phyloP scores from a whole-genome alignment of 257 asterid species.

The Nemophila menziesii region DNA sequence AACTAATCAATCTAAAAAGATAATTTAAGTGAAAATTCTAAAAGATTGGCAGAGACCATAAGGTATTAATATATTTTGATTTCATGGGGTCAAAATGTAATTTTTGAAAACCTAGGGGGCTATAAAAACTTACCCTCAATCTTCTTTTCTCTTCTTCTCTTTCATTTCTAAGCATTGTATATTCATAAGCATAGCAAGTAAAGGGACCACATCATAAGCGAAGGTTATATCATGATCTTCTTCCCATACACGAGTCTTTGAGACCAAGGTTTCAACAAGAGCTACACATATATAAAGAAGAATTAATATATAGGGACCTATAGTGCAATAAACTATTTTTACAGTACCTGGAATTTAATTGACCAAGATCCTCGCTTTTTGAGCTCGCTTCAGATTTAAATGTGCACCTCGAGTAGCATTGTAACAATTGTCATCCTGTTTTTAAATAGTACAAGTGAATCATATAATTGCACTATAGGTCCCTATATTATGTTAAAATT shows the following conservation, averaged over 20 bases:
- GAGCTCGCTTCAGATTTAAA: slow-evolving; percentile 44
- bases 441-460: too few relatives aligned
- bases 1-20: too few relatives aligned
- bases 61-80: too few relatives aligned
- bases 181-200: slow-evolving; percentile 95
- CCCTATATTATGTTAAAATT: too few relatives aligned
- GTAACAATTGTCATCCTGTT: slow-evolving; percentile 43
- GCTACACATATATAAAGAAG: slow-evolving; percentile 31
- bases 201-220: slow-evolving; percentile 87
- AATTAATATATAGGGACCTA: too few relatives aligned
- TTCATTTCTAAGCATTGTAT: slow-evolving; percentile 87
- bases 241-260: slow-evolving; percentile 88
- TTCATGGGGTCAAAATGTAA: too few relatives aligned
- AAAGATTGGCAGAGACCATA: too few relatives aligned
- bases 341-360: slow-evolving; percentile 37
- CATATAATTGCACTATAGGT: too few relatives aligned
- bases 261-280: slow-evolving; percentile 73
- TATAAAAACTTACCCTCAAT: slow-evolving; percentile 54
- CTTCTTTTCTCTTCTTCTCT: slow-evolving; percentile 98
- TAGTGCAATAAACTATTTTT: neutral
- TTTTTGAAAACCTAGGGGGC: neutral
- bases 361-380: slow-evolving; percentile 39
- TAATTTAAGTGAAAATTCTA: too few relatives aligned
- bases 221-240: slow-evolving; percentile 66
- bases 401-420: slow-evolving; percentile 47